phyloP scores from a whole-genome alignment of 257 asterid genomes.

The Solanum ahanhuiri region DNA sequence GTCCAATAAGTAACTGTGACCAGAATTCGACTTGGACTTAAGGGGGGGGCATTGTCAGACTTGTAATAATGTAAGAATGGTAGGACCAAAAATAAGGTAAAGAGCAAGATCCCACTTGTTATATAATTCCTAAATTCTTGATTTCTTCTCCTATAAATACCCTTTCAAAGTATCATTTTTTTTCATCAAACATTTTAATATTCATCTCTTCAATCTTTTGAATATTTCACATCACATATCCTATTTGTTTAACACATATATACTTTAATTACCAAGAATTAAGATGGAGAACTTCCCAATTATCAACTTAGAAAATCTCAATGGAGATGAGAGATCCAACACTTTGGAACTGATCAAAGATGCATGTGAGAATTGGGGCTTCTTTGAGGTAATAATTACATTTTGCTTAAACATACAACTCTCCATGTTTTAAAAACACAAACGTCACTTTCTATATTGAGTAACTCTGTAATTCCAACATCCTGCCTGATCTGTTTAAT shows the following conservation, averaged over 20 bases:
- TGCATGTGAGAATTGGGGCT: slow-evolving; percentile 22
- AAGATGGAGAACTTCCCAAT: slow-evolving; percentile 14
- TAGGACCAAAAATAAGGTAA: background rate
- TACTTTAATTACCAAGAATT: background rate
- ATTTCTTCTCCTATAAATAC: background rate
- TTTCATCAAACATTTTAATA: background rate
- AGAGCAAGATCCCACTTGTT: background rate
- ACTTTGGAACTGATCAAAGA: slow-evolving; percentile 1
- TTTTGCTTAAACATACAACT: background rate
- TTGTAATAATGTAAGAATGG: background rate
- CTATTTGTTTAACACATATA: background rate
- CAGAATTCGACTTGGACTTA: background rate
- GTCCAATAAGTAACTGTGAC: background rate
- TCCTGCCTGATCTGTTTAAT: background rate
- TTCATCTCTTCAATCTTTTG: background rate
- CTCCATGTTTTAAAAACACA: background rate
- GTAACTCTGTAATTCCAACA: background rate
- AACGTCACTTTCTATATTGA: background rate
- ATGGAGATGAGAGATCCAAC: background rate
- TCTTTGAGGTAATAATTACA: slow-evolving; percentile 13
- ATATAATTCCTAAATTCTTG: background rate
- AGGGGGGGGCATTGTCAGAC: background rate
- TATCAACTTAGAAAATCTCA: slow-evolving; percentile 6
- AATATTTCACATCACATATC: background rate
- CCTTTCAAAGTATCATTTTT: background rate